These are phyloP conservation scores for Tricholoma flavovirens DNA, from an alignment of 768 basidiomycete species.

Conservation along the genomic window DNA sequence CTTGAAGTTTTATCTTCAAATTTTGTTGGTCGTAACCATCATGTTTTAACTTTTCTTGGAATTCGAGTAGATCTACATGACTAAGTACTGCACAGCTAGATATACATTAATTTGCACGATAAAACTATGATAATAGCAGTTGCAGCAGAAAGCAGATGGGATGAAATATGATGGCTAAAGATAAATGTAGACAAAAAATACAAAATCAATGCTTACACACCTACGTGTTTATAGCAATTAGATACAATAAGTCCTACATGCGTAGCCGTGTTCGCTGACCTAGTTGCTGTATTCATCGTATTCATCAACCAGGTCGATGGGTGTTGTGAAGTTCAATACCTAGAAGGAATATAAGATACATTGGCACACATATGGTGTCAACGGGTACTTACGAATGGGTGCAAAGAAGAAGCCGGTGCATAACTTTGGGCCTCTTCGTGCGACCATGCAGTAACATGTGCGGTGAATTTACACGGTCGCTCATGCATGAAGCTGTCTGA, in stretches of 20 bases:
- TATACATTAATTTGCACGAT: too few species aligned
- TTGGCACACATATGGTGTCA: background rate
- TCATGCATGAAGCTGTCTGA: slow-evolving; percentile 27
- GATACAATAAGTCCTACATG: too few species aligned
- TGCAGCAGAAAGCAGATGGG: too few species aligned
- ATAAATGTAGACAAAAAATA: too few species aligned
- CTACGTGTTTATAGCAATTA: too few species aligned
- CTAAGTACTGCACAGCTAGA: too few species aligned
- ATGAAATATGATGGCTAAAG: background rate
- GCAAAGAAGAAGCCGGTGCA: slow-evolving; percentile 24
- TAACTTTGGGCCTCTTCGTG: slow-evolving; percentile 1
- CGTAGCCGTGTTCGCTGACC: background rate
- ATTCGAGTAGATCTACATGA: too few species aligned
- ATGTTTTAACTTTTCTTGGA: too few species aligned
- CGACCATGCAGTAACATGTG: slow-evolving; percentile 8
- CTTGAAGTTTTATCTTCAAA: too few species aligned
- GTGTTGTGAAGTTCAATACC: slow-evolving; percentile 40
- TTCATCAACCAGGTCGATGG: slow-evolving; percentile 32
- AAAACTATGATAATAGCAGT: too few species aligned
- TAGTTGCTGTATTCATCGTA: background rate
- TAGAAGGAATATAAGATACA: slow-evolving; percentile 12
- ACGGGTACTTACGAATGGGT: slow-evolving; percentile 35
- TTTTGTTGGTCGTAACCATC: too few species aligned
- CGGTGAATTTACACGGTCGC: slow-evolving; percentile 14
- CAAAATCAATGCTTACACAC: too few species aligned